Conservation (phyloP, 2,329 filamentous ascomycete species). For the Zasmidium cellare region DNA sequence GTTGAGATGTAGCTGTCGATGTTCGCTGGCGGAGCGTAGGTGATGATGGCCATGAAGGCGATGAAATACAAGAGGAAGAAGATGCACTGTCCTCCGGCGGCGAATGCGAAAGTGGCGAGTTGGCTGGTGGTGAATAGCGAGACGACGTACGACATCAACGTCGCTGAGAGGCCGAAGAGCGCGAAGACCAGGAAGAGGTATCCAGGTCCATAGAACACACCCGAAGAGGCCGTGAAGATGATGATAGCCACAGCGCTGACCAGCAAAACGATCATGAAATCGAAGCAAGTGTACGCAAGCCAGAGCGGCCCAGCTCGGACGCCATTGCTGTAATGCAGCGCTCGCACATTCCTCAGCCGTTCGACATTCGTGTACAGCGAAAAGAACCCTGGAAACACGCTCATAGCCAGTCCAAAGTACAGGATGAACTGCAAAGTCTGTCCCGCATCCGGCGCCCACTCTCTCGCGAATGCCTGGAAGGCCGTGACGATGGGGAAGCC, state of each 20-base stretch:
- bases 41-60: slow-evolving; percentile 52
- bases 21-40: slow-evolving; percentile 68
- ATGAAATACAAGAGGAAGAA: slow-evolving; percentile 52
- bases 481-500: slow-evolving; percentile 69
- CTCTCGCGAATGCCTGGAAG: slow-evolving; percentile 74
- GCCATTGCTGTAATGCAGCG: slow-evolving; percentile 88
- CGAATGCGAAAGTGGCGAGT: slow-evolving; percentile 80
- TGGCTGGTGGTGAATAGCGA: slow-evolving; percentile 79
- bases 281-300: slow-evolving; percentile 79
- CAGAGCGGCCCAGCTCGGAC: slow-evolving; percentile 80
- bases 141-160: slow-evolving; percentile 74
- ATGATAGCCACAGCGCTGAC: slow-evolving; percentile 66
- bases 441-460: slow-evolving; percentile 68
- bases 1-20: slow-evolving; percentile 68
- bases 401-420: slow-evolving; percentile 78
- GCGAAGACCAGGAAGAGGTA: slow-evolving; percentile 81
- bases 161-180: slow-evolving; percentile 77
- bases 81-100: slow-evolving; percentile 70
- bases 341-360: slow-evolving; percentile 73
- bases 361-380: slow-evolving; percentile 86
- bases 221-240: slow-evolving; percentile 65
- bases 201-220: slow-evolving; percentile 73
- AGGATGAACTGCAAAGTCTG: slow-evolving; percentile 75
- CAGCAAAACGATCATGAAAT: slow-evolving; percentile 71
- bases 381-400: slow-evolving; percentile 82